These are phyloP conservation scores for Fusarium sp. DNA, from an alignment of 2,329 filamentous ascomycete species.

Conservation along the genomic window DNA sequence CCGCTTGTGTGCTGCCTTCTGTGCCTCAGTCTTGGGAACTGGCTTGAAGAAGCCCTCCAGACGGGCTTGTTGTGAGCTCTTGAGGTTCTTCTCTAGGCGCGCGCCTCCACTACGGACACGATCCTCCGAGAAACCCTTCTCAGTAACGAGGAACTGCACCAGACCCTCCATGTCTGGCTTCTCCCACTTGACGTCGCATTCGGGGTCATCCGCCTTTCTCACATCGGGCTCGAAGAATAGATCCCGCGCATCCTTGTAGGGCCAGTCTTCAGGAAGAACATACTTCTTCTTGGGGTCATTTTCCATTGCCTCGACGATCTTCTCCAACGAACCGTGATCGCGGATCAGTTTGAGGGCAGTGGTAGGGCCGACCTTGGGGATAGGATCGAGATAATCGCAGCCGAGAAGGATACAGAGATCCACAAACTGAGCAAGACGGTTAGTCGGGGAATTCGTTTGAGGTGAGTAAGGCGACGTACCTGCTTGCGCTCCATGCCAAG, in stretches of 20 bases:
- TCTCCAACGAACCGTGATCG: conserved; percentile 87
- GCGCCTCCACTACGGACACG: conserved; percentile 81
- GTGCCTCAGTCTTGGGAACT: conserved; percentile 82
- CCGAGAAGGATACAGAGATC: conserved; percentile 97
- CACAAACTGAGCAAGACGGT: conserved; percentile 72
- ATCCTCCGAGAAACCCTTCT: conserved; percentile 98
- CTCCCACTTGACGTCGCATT: conserved; percentile 98
- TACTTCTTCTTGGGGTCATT: conserved; percentile 81
- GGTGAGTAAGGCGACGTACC: conserved; percentile 56
- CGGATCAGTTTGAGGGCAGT: conserved; percentile 94
- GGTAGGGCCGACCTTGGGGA: conserved; percentile 90
- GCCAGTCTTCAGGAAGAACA: conserved; percentile 93
- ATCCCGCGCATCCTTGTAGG: conserved; percentile 86
- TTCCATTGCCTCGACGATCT: conserved; percentile 81
- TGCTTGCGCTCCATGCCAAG: conserved; percentile 86
- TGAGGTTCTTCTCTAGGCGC: conserved; percentile 86
- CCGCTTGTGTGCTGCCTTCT: conserved; percentile 85
- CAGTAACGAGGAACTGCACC: conserved; percentile 85
- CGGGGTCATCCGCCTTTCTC: conserved; percentile 77
- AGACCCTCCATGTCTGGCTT: conserved; percentile 89
- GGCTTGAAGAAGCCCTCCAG: conserved; percentile 98
- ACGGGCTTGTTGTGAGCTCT: conserved; percentile 87
- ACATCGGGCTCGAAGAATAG: conserved; percentile 95
- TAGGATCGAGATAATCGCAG: conserved; percentile 96
- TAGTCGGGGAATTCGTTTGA: conserved; percentile 3